Percentiles rank a stretch among this genome's conserved stretches.
phyloP scores from a whole-genome alignment of 2,329 filamentous ascomycete genomes.

The Plectosphaerella plurivora region DNA sequence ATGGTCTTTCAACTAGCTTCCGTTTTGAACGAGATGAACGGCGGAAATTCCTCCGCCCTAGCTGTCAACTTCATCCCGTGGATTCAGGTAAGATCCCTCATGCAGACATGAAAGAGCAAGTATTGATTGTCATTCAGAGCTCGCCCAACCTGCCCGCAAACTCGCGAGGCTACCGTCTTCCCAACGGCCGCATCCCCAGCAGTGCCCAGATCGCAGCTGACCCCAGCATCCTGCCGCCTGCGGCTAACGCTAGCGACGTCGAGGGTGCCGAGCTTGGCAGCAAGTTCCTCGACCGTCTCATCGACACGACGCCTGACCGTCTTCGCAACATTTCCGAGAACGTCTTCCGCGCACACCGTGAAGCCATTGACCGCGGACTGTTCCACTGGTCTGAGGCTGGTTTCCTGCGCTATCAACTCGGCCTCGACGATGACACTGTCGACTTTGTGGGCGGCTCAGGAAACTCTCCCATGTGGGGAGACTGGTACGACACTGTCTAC shows the following conservation, averaged over 20 bases:
- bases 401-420: constrained; percentile 53
- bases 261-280: constrained; percentile 25
- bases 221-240: constrained; percentile 26
- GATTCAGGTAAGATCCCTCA: no score
- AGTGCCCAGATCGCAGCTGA: constrained; percentile 40
- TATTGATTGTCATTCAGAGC: no score
- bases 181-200: constrained; percentile 49
- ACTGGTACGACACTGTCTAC: constrained; percentile 16
- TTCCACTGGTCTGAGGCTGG: constrained; percentile 62
- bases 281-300: constrained; percentile 29
- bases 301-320: constrained; percentile 20
- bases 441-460: constrained; percentile 25
- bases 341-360: constrained; percentile 34
- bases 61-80: constrained; percentile 59
- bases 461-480: constrained; percentile 14
- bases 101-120: no score
- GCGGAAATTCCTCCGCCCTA: constrained; percentile 35
- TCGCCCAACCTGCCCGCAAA: constrained; percentile 49
- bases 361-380: constrained; percentile 39
- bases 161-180: constrained; percentile 38
- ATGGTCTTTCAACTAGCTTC: constrained; percentile 57
- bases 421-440: constrained; percentile 43
- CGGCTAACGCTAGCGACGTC: constrained; percentile 23
- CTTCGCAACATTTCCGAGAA: constrained; percentile 31
- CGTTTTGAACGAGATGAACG: constrained; percentile 51